phyloP scores from a whole-genome alignment of 371 early-diverging fungal species.

The Batrachochytrium dendrobatidis region DNA sequence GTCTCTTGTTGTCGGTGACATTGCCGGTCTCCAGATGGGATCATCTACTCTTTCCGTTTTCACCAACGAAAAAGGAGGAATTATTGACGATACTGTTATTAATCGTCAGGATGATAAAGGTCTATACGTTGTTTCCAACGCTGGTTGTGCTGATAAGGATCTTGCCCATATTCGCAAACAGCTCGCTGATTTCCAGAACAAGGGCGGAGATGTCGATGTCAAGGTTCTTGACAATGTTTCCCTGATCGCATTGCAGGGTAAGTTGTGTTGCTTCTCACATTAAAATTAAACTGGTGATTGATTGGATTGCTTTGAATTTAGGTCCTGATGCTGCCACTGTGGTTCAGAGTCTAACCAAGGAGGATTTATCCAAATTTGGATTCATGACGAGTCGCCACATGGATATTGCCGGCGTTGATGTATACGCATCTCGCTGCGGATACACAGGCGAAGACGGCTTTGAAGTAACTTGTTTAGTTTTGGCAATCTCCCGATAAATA shows the following conservation, averaged over 20 bases:
- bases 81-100: conserved; percentile 95
- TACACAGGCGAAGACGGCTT: conserved; percentile 99
- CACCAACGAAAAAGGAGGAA: conserved; percentile 93
- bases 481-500: background rate
- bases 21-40: conserved; percentile 69
- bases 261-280: background rate
- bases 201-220: conserved; percentile 84
- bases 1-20: conserved; percentile 78
- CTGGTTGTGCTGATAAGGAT: conserved; percentile 95
- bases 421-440: conserved; percentile 90
- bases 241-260: conserved; percentile 87
- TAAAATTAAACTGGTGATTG: background rate
- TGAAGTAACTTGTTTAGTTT: conserved; percentile 60
- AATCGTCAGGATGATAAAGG: conserved; percentile 68
- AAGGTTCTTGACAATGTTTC: conserved; percentile 75
- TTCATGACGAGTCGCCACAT: conserved; percentile 83
- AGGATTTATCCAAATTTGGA: conserved; percentile 56
- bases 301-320: conserved; percentile 5
- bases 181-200: conserved; percentile 65
- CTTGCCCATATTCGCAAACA: conserved; percentile 75
- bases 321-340: conserved; percentile 67
- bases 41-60: conserved; percentile 83
- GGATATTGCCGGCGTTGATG: conserved; percentile 68
- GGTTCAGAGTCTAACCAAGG: conserved; percentile 45
- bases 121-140: conserved; percentile 94